Percentiles rank a stretch among this genome's conserved stretches.
Conservation (phyloP, 2,329 filamentous ascomycete genomes). For the Cercospora citrullina region DNA sequence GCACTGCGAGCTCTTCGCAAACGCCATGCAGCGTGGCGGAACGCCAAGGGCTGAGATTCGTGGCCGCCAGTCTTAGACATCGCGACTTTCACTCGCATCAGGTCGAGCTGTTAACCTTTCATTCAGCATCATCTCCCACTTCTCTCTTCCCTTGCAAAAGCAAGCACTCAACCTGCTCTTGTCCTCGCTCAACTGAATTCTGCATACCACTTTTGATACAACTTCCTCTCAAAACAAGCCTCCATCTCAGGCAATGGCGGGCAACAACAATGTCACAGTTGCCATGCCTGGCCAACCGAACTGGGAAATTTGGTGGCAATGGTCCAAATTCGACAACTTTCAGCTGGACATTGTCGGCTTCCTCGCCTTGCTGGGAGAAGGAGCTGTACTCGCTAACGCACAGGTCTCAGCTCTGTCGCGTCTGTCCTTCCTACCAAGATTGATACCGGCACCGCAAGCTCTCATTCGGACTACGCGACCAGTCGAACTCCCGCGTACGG, state of each 20-base stretch:
- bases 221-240: not conserved
- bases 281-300: slow-evolving; percentile 27
- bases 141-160: not conserved
- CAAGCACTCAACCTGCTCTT: not conserved
- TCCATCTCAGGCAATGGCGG: slow-evolving; percentile 24
- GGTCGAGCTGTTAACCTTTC: not conserved
- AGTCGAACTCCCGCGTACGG: slow-evolving; percentile 43
- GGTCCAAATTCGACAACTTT: slow-evolving; percentile 41
- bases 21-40: slow-evolving; percentile 1
- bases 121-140: not conserved
- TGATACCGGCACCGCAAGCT: slow-evolving; percentile 54
- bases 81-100: not conserved
- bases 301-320: slow-evolving; percentile 42
- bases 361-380: slow-evolving; percentile 56
- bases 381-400: slow-evolving; percentile 51
- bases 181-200: not conserved
- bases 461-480: slow-evolving; percentile 50
- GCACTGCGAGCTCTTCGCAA: not conserved
- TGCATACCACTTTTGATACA: not conserved
- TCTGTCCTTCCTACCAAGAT: slow-evolving; percentile 52
- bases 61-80: not conserved
- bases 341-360: slow-evolving; percentile 59
- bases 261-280: slow-evolving; percentile 33
- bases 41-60: not conserved
- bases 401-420: slow-evolving; percentile 53